Base-by-base conservation (phyloP, 305 asterid genomes). In the Lippia alba region DNA sequence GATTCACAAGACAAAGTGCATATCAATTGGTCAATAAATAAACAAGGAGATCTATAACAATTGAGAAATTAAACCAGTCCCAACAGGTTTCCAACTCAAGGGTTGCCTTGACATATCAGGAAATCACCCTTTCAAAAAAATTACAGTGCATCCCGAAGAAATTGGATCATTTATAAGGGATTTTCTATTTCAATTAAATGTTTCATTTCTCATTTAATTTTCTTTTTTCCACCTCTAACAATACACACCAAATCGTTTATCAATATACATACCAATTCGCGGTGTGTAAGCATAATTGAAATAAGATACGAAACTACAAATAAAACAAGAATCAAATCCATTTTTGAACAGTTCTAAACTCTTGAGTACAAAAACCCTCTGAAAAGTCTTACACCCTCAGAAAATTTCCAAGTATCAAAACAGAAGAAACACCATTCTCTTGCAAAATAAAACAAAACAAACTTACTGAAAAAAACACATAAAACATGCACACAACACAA, bases 401-500 rank as follows among this genome's bases (percentile, higher is more conserved):
- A 34, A 12, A 19, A 41, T 11, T 14, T 14, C 2, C 51, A 48
- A 24, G n/a, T 41, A 15, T n/a, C 14, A 61, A 41, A 56, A 73
- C 48, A n/a, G 41, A 50, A 57, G 63, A n/a, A 6, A 0, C 4
- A 14, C 3, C 16, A n/a, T 24, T 34, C 24, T 12, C 17, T 14
- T 3, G 61, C 24, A 19, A 68, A 53, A 74, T 67, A 34, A 17
- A 57, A 50, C 57, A 8, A 50, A 51, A 53, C 57, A 8, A 50
- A 51, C 44, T 51, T 9, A 69, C 41, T 19, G 32, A 51, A 4
- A 34, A 33, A 18, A 24, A 68, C 56, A 50, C 6, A 34, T 20
- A 57, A 20, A 0, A 39, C 57, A 77, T 69, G n/a, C n/a, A 67
- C 3, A 61, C 46, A 58, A 12, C n/a, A 67, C 3, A 61, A 55